phyloP scores from a whole-genome alignment of 768 basidiomycete species.

The Russula griseocarnosa region DNA sequence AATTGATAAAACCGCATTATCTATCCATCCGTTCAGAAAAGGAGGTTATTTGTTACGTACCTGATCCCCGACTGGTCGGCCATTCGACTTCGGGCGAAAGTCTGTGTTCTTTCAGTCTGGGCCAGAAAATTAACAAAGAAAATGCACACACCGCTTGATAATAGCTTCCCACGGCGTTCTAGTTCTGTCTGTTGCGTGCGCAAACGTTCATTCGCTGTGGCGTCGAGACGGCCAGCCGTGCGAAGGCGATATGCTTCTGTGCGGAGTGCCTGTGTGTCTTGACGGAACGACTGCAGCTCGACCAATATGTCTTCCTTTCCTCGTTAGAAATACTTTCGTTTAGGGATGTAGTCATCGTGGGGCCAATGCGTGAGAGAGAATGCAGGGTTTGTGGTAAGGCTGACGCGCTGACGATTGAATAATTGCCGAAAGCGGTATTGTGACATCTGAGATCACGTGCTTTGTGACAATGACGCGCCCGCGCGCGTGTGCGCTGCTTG shows the following conservation, averaged over 20 bases:
- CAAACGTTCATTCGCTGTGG: conserved; percentile 5
- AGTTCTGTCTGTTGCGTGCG: conserved; percentile 11
- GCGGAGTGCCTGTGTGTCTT: conserved; percentile 16
- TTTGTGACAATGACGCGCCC: conserved; percentile 11
- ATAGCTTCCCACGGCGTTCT: conserved; percentile 14
- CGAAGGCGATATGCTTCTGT: conserved; percentile 19
- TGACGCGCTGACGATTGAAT: not conserved
- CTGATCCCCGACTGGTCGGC: not conserved
- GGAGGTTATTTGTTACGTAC: not conserved
- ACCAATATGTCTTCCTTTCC: conserved; percentile 12
- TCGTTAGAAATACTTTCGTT: conserved; percentile 1
- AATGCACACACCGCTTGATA: conserved; percentile 8
- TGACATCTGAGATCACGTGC: conserved; percentile 20
- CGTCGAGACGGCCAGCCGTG: conserved; percentile 1
- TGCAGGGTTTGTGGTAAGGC: too few species aligned
- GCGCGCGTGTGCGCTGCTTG: too few species aligned
- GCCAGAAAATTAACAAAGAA: not conserved
- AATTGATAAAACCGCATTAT: not conserved
- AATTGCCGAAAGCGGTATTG: not conserved
- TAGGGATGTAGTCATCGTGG: conserved; percentile 1
- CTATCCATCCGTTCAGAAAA: not conserved
- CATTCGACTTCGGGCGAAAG: conserved; percentile 19
- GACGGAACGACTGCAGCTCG: conserved; percentile 9
- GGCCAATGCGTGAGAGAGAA: not conserved
- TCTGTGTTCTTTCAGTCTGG: not conserved